Conservation (phyloP, 2,329 filamentous ascomycete species). For the Fusarium ambrosium region DNA sequence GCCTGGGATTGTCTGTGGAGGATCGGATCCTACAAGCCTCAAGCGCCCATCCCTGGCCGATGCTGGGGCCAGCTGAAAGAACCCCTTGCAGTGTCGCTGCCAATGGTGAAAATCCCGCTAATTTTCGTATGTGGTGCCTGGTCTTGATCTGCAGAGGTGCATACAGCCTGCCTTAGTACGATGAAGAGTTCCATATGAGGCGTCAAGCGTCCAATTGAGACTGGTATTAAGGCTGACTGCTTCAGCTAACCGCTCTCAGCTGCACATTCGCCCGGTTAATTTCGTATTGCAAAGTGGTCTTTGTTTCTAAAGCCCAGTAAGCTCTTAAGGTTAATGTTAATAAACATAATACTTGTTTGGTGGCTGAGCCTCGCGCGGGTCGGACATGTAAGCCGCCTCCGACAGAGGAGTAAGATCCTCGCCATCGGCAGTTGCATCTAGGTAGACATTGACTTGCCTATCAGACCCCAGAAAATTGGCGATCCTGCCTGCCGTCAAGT, state of each 20-base stretch:
- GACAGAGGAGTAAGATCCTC: not conserved
- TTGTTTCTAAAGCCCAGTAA: not conserved
- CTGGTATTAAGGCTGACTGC: not conserved
- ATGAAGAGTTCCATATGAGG: not conserved
- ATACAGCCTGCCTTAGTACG: not conserved
- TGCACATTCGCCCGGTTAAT: not conserved
- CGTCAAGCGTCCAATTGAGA: not conserved
- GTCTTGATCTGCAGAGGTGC: not conserved
- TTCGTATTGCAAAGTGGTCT: rapidly evolving
- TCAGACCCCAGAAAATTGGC: not conserved
- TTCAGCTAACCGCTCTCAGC: not conserved
- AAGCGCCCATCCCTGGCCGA: not conserved
- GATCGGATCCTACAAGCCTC: not conserved
- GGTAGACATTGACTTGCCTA: not conserved
- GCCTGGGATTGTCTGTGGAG: not conserved
- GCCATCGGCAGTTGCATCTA: not conserved
- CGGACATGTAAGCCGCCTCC: not conserved
- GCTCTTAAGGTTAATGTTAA: not conserved
- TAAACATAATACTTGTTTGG: not conserved
- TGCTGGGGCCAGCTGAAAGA: not conserved
- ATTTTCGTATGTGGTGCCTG: not conserved
- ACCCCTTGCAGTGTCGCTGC: not conserved
- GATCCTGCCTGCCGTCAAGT: not conserved
- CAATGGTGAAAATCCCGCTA: not conserved
- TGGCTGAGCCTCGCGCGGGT: not conserved